Evolutionary conservation across 352 stramenopile species (phyloP), one percentile per base, ranked within the genome.

Genomic region (Peronospora destructor): DNA sequence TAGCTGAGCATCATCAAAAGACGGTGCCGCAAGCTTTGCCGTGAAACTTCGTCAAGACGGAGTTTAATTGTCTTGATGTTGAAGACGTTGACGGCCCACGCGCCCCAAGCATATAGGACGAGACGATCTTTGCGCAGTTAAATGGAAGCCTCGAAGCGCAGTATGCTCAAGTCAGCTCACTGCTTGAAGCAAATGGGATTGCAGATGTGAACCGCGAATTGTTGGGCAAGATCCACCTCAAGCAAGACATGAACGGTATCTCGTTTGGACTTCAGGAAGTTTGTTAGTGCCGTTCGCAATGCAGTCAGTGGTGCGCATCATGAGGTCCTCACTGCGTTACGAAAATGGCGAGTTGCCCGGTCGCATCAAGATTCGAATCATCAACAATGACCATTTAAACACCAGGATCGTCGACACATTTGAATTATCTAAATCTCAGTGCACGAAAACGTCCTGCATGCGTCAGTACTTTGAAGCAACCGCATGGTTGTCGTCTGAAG

Each of bases 401-500:
- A 53, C 53, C 25, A 72, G 49, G 19, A 62, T 68, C 38, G 35
- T 62, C 37, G 57, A 76, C 21, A 67, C 52, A 6, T 4, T 76
- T n/a, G 44, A 52, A 1, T 42, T 76, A 1, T 49, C 61, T 8
- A 64, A 67, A 40, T 67, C 54, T 3, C 49, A 45, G 6, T 30
- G 38, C 13, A 68, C 51, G 0, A 12, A 67, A 47, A 34, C 68
- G 4, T 46, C 33, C 66, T 0, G 62, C 68, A 35, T 64, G n/a
- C 60, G 57, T 2, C 59, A 53, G 2, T 77, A 68, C 33, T 45
- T 49, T 17, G 54, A 71, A 9, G 23, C 0, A 40, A 56, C 14
- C 64, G 58, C 5, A 17, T 63, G 1, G 55, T 68, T 16, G 14
- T 66, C 0, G 61, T 77, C 14, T 74, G 68, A 58, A 70, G 53